Conservation (phyloP, 805 yeast genomes). For the Millerozyma acaciae region DNA sequence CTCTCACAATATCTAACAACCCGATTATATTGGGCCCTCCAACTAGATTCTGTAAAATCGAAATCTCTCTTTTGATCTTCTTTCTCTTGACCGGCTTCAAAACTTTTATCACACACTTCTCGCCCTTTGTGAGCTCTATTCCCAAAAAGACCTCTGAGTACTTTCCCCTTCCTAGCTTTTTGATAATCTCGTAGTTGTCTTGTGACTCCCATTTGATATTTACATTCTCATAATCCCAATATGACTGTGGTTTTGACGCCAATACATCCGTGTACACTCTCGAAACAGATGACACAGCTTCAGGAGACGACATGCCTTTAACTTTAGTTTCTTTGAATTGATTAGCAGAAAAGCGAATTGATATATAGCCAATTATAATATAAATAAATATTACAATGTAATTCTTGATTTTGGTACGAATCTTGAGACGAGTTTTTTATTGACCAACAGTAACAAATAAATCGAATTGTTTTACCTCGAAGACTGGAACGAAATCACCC, state of each 20-base stretch:
- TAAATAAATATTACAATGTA: slow-evolving; percentile 2
- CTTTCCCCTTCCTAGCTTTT: slow-evolving; percentile 88
- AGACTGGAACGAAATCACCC: not conserved
- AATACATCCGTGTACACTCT: slow-evolving; percentile 76
- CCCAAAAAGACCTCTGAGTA: slow-evolving; percentile 95
- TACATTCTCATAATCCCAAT: slow-evolving; percentile 82
- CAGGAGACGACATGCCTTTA: slow-evolving; percentile 12
- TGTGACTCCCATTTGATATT: slow-evolving; percentile 41
- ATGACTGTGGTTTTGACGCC: slow-evolving; percentile 59
- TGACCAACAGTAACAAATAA: not conserved
- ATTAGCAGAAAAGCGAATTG: slow-evolving; percentile 3
- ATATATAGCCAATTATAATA: slow-evolving; percentile 5
- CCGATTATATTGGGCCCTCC: slow-evolving; percentile 82
- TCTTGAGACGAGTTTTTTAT: slow-evolving; percentile 2
- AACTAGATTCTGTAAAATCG: slow-evolving; percentile 77
- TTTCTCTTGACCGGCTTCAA: slow-evolving; percentile 90
- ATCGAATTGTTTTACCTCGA: not conserved
- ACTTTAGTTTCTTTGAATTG: not conserved
- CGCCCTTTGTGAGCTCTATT: slow-evolving; percentile 58
- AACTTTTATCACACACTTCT: slow-evolving; percentile 76
- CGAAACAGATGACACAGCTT: slow-evolving; percentile 25
- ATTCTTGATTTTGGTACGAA: slow-evolving; percentile 1
- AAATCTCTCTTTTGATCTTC: slow-evolving; percentile 86
- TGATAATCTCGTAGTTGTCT: slow-evolving; percentile 66
- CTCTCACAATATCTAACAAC: slow-evolving; percentile 76